Percentiles rank a stretch among this genome's conserved stretches.
phyloP scores from a whole-genome alignment of 163 green algal genomes.

The Botryococcus braunii region DNA sequence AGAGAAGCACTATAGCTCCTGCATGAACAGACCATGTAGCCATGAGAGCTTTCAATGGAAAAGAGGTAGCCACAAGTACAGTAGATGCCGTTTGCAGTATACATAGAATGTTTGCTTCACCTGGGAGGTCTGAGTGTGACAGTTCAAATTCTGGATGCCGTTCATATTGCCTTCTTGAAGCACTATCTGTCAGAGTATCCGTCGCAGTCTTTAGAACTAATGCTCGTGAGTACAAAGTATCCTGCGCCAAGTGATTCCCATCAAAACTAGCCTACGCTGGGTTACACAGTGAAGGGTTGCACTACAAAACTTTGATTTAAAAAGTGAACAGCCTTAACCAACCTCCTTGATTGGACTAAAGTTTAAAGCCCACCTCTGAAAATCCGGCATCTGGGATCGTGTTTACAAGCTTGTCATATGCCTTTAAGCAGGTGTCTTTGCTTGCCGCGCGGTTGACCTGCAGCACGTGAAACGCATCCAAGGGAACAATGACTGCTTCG shows the following conservation, averaged over 20 bases:
- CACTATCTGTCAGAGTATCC: neutral
- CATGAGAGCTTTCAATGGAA: neutral
- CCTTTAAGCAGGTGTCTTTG: conserved; percentile 5
- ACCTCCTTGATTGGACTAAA: too few species aligned
- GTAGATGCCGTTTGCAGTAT: neutral
- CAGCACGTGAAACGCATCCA: conserved; percentile 8
- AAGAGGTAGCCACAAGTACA: neutral
- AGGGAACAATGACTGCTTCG: too few species aligned
- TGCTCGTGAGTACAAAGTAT: neutral
- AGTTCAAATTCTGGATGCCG: conserved; percentile 1
- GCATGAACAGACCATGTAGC: too few species aligned
- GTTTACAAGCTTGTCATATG: conserved; percentile 1
- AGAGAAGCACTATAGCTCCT: conserved; percentile 3
- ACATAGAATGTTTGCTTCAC: too few species aligned
- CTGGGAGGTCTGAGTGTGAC: neutral
- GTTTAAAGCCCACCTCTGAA: too few species aligned
- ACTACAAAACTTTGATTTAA: too few species aligned
- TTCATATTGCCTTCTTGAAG: neutral
- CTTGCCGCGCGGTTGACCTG: conserved; percentile 4
- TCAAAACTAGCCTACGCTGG: too few species aligned
- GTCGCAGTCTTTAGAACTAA: neutral
- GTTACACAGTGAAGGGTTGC: too few species aligned
- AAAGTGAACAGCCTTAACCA: too few species aligned
- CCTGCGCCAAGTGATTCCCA: too few species aligned
- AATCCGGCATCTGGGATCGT: conserved; percentile 1